phyloP scores from a whole-genome alignment of 176 grass and related monocot genomes.

The Carex kokanica region DNA sequence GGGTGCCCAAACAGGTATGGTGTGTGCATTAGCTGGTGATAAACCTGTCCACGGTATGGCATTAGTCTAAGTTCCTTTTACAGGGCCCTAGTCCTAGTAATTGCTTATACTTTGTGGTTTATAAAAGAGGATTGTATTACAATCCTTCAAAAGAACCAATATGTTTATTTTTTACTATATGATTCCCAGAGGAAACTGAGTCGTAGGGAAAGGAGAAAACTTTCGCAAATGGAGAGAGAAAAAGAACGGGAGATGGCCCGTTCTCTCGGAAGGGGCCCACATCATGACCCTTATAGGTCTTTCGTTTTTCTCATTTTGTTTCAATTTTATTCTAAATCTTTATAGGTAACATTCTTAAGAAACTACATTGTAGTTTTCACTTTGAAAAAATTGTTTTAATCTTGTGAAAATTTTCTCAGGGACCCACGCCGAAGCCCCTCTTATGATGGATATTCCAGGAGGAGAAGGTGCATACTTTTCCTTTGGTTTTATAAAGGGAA shows the following conservation, averaged over 20 bases:
- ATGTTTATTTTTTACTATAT: slow-evolving; percentile 24
- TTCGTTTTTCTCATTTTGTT: background rate
- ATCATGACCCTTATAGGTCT: slow-evolving; percentile 91
- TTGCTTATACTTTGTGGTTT: background rate
- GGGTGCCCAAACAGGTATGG: background rate
- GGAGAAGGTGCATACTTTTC: slow-evolving; percentile 53
- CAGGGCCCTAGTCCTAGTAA: background rate
- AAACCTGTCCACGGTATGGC: background rate
- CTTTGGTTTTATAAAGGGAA: background rate
- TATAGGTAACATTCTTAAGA: slow-evolving; percentile 14
- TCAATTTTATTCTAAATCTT: background rate
- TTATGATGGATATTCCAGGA: slow-evolving; percentile 92
- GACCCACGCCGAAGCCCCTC: slow-evolving; percentile 87
- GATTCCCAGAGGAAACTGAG: slow-evolving; percentile 78
- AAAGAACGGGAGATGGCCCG: slow-evolving; percentile 64
- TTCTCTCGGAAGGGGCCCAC: slow-evolving; percentile 62
- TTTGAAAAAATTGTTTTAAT: slow-evolving; percentile 10
- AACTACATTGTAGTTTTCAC: background rate
- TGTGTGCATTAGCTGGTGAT: background rate
- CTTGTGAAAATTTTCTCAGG: slow-evolving; percentile 37
- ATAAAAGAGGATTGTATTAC: slow-evolving; percentile 21
- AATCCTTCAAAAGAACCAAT: slow-evolving; percentile 25
- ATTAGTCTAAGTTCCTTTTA: background rate
- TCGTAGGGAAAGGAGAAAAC: slow-evolving; percentile 94
- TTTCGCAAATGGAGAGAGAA: slow-evolving; percentile 91